phyloP scores from a whole-genome alignment of 108 stramenopile genomes.

The Seminavis robusta region DNA sequence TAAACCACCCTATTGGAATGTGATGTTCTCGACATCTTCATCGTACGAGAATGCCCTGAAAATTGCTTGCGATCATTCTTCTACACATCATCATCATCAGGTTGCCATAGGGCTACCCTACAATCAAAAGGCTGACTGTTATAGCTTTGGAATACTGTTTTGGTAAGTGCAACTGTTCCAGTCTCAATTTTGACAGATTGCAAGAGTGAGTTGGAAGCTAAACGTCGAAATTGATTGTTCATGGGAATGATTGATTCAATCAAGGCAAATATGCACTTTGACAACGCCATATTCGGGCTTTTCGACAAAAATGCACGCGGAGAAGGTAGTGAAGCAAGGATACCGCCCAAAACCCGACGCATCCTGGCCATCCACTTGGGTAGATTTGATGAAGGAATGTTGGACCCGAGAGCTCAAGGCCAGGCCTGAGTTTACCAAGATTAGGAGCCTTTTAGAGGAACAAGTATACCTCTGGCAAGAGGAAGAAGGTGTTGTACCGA shows the following conservation, averaged over 20 bases:
- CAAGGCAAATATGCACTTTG: constrained; percentile 82
- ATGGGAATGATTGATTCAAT: too few species aligned
- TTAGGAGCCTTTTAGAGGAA: constrained; percentile 47
- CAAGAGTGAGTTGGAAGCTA: too few species aligned
- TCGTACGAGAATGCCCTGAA: too few species aligned
- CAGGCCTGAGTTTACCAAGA: constrained; percentile 71
- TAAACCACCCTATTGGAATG: too few species aligned
- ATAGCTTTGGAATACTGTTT: constrained; percentile 83
- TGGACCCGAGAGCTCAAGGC: constrained; percentile 48
- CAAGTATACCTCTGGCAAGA: constrained; percentile 51
- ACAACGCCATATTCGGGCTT: constrained; percentile 74
- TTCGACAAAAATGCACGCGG: constrained; percentile 70
- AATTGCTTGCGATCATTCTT: too few species aligned
- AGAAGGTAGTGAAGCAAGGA: constrained; percentile 62
- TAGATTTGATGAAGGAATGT: constrained; percentile 60
- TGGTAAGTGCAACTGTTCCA: too few species aligned
- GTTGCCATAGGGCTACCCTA: constrained; percentile 49
- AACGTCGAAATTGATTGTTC: too few species aligned
- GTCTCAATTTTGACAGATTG: too few species aligned
- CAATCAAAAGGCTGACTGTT: constrained; percentile 70
- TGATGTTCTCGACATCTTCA: too few species aligned
- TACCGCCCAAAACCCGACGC: constrained; percentile 62
- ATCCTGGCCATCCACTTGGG: constrained; percentile 82
- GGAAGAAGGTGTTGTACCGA: constrained; percentile 46
- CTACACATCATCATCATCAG: too few species aligned